Evolutionary conservation across 331 rosid species (phyloP).

Genomic region (Malus hybrid): DNA sequence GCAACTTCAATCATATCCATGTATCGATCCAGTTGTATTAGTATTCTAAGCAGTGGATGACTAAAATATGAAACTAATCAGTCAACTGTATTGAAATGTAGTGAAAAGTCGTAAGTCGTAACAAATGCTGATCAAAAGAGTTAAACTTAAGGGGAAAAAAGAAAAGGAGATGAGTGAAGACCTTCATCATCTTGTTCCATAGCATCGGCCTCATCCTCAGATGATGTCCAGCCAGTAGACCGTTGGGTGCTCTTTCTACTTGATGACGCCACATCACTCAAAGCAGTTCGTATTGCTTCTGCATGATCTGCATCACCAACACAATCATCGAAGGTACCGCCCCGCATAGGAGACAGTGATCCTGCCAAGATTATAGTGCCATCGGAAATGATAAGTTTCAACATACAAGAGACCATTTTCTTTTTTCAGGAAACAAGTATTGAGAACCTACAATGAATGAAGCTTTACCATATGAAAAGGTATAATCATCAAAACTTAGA

Average conservation of each 20-base stretch:
- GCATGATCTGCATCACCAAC: constrained; percentile 51
- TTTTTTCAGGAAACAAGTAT: background rate
- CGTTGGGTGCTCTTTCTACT: constrained; percentile 35
- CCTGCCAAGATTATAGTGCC: constrained; percentile 31
- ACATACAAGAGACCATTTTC: background rate
- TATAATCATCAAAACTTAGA: background rate
- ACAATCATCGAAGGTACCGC: constrained; percentile 57
- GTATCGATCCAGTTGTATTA: background rate
- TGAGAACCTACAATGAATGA: background rate
- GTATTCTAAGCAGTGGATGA: background rate
- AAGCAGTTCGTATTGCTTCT: constrained; percentile 78
- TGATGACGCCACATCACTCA: constrained; percentile 75
- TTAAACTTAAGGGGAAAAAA: background rate
- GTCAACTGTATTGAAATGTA: background rate
- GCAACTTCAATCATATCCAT: background rate
- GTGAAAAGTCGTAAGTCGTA: background rate
- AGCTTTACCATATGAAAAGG: background rate
- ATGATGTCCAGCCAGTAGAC: constrained; percentile 79
- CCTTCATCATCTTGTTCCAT: constrained; percentile 84
- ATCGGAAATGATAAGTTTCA: background rate
- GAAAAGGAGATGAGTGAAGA: constrained; percentile 13
- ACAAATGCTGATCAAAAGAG: constrained; percentile 5
- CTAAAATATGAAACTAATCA: background rate
- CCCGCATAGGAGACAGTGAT: constrained; percentile 63
- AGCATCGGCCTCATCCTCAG: constrained; percentile 86